A percentile compares a stretch with the other conserved stretches of the same genome.
These are phyloP conservation scores for Daldinia concentrica DNA, from an alignment of 495 filamentous ascomycete species.

Conservation along the genomic window DNA sequence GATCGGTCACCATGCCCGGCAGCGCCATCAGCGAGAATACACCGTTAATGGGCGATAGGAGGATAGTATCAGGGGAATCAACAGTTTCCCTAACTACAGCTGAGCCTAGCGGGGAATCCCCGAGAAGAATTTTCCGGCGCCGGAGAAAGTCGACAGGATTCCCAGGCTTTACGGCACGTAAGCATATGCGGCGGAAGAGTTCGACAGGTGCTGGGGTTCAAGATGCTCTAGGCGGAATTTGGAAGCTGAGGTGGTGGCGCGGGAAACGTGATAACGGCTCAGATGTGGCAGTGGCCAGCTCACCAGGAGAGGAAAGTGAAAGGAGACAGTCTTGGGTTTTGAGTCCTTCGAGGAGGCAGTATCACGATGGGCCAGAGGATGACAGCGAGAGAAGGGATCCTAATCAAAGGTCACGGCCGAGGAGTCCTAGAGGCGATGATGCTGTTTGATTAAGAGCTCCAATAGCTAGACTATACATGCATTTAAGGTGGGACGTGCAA, in stretches of 20 bases:
- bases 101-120: constrained; percentile 34
- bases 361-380: constrained; percentile 18
- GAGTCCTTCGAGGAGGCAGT: constrained; percentile 8
- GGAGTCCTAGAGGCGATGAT: constrained; percentile 38
- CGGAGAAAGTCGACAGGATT: constrained; percentile 64
- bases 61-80: constrained; percentile 42
- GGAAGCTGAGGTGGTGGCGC: constrained; percentile 55
- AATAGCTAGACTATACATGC: constrained; percentile 14
- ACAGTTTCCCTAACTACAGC: constrained; percentile 33
- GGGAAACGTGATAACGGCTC: constrained; percentile 25
- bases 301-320: constrained; percentile 23
- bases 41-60: constrained; percentile 40
- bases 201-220: constrained; percentile 49
- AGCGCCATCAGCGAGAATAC: constrained; percentile 40
- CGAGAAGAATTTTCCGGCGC: constrained; percentile 48
- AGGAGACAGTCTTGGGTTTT: constrained; percentile 2
- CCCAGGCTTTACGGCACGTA: constrained; percentile 61
- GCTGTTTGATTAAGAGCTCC: constrained; percentile 38
- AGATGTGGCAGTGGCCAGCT: constrained; percentile 36
- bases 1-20: constrained; percentile 52
- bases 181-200: constrained; percentile 42
- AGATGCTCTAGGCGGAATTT: constrained; percentile 51
- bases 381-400: constrained; percentile 22
- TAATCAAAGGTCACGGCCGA: constrained; percentile 13
- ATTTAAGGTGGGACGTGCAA: constrained; percentile 16